A percentile compares a stretch with the other conserved stretches of the same genome.
phyloP scores from a whole-genome alignment of 2,329 filamentous ascomycete genomes.

The Dactylellina leptospora region DNA sequence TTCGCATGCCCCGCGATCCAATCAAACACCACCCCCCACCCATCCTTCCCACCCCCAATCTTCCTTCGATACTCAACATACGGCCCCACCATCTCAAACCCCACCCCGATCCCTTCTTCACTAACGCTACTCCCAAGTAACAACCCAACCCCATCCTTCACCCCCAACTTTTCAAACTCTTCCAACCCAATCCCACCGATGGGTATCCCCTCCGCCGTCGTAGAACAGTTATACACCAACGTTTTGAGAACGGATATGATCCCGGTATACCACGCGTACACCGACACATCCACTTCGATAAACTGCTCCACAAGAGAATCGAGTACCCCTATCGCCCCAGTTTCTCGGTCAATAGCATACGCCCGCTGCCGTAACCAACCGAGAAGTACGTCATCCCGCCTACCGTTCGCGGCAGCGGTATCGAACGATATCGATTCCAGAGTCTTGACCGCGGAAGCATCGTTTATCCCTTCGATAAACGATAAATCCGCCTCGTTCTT shows the following conservation, averaged over 20 bases:
- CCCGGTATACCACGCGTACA: slow-evolving; percentile 51
- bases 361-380: slow-evolving; percentile 54
- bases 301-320: slow-evolving; percentile 53
- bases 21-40: slow-evolving; percentile 23
- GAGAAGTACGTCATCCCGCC: slow-evolving; percentile 16
- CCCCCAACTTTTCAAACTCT: slow-evolving; percentile 50
- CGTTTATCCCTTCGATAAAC: slow-evolving; percentile 47
- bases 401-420: not conserved
- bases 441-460: slow-evolving; percentile 42
- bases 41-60: not conserved
- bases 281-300: slow-evolving; percentile 28
- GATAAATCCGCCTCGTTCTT: slow-evolving; percentile 31
- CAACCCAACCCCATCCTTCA: slow-evolving; percentile 38
- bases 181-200: slow-evolving; percentile 16
- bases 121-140: slow-evolving; percentile 44
- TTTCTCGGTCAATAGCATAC: slow-evolving; percentile 55
- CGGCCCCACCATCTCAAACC: slow-evolving; percentile 52
- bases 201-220: not conserved
- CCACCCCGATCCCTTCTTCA: slow-evolving; percentile 31
- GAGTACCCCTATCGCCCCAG: slow-evolving; percentile 53
- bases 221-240: slow-evolving; percentile 50
- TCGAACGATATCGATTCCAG: slow-evolving; percentile 50
- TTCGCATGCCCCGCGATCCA: slow-evolving; percentile 30
- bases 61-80: slow-evolving; percentile 52
- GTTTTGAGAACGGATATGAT: slow-evolving; percentile 53